Base-by-base conservation (phyloP, 2,329 filamentous ascomycete genomes). In the Sarocladium strictum region DNA sequence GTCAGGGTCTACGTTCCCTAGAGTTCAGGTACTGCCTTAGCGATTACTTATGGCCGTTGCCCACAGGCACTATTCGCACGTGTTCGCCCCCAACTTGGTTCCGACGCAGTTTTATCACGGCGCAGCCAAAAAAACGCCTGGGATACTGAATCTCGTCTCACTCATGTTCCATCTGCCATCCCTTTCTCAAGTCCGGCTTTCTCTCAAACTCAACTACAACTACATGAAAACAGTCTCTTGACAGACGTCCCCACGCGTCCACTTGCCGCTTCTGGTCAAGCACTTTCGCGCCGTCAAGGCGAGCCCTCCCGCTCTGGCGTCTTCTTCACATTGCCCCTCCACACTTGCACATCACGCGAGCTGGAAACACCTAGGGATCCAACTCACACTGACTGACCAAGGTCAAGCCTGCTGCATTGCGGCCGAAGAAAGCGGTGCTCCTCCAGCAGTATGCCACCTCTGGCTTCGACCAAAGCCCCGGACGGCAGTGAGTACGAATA, bases 401-500 rank as follows among this genome's bases (percentile, higher is more conserved):
- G 17, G 9, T 10, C 6, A 3, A 19, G 17, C 12, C 10, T 23
- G n/a, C 38, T 43, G 35, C 38, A 21, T 19, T 7, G 23, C 17
- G 12, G 10, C 38, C 7, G n/a, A 21, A 17, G 17, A 43, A 14
- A 7, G n/a, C 38, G 9, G 38, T 7, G 19, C 21, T 27, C 7
- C 27, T 33, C 3, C 4, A 7, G 17, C 11, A 17, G 9, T n/a
- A 51, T 51, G 47, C 47, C 47, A 24, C 47, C 27, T 4, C 27
- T 51, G 29, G n/a, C 26, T 21, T 51, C 47, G 6, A 33, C 47
- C 17, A 33, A 21, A n/a, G 15, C 47, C 29, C 47, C 47, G 23
- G 47, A 35, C 21, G 47, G 47, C 29, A 75, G 72, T 58, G 63
- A 64, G 59, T 63, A 65, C 56, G 66, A 70, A 58, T 78, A 75